phyloP scores from a whole-genome alignment of 2,329 filamentous ascomycete genomes.

The Diplocarpon rosae region DNA sequence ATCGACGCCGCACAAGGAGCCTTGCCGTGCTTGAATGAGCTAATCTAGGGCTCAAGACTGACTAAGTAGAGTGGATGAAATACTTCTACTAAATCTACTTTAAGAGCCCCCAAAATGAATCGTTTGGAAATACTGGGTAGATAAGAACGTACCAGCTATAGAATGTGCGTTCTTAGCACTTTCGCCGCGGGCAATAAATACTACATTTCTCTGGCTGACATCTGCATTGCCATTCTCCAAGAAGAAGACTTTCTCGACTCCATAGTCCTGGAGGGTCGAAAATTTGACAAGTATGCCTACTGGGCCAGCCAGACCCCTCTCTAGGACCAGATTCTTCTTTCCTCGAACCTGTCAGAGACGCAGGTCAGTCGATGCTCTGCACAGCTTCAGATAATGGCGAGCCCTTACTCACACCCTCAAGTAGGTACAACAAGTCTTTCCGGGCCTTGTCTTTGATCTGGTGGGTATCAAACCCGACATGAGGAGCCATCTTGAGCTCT shows the following conservation, averaged over 20 bases:
- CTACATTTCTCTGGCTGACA: conserved; percentile 84
- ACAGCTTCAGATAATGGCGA: conserved; percentile 8
- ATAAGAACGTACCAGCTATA: conserved; percentile 62
- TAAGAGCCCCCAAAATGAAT: conserved; percentile 35
- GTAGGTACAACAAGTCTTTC: conserved; percentile 78
- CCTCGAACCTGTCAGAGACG: conserved; percentile 64
- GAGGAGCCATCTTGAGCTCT: conserved; percentile 56
- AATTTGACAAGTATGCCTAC: conserved; percentile 91
- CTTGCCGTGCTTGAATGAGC: conserved; percentile 16
- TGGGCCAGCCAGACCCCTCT: conserved; percentile 79
- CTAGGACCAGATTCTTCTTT: conserved; percentile 96
- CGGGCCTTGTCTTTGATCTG: conserved; percentile 73
- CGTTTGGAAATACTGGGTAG: neutral
- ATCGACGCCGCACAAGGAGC: conserved; percentile 34
- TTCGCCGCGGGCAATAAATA: conserved; percentile 88
- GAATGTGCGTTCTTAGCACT: conserved; percentile 71
- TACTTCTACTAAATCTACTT: conserved; percentile 49
- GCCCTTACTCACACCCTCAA: conserved; percentile 75
- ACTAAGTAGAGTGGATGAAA: conserved; percentile 41
- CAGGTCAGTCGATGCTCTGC: conserved; percentile 25
- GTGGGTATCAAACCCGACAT: conserved; percentile 59
- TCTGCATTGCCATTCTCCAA: conserved; percentile 94
- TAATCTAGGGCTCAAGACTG: conserved; percentile 44
- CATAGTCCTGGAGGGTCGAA: conserved; percentile 90
- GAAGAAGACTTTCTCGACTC: conserved; percentile 95